Conservation (phyloP, 2,329 filamentous ascomycete genomes). For the Phaeosphaeria sp. region DNA sequence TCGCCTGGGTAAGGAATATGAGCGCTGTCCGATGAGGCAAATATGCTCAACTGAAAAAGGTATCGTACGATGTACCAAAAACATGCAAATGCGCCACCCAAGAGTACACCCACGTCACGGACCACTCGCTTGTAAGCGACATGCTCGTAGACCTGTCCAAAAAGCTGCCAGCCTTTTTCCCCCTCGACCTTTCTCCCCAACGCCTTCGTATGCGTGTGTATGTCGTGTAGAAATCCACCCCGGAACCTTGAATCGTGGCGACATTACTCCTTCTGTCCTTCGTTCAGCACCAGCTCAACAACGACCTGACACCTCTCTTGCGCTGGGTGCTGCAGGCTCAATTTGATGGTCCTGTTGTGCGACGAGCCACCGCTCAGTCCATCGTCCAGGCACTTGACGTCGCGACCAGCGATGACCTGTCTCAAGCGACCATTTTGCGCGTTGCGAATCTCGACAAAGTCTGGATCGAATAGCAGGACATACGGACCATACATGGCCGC, state of each 20-base stretch:
- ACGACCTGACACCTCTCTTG: slow-evolving; percentile 84
- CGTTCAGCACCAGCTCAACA: slow-evolving; percentile 90
- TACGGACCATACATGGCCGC: slow-evolving; percentile 93
- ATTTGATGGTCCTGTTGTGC: slow-evolving; percentile 79
- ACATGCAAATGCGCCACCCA: slow-evolving; percentile 6
- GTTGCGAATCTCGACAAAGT: slow-evolving; percentile 97
- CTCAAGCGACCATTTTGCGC: slow-evolving; percentile 92
- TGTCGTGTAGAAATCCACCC: background rate
- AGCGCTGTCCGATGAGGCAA: background rate
- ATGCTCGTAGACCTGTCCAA: background rate
- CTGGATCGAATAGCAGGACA: slow-evolving; percentile 89
- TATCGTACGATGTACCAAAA: slow-evolving; percentile 2
- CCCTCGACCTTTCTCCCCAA: background rate
- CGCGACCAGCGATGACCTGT: slow-evolving; percentile 91
- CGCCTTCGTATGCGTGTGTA: background rate
- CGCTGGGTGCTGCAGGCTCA: slow-evolving; percentile 94
- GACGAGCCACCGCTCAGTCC: slow-evolving; percentile 45
- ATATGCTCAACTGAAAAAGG: background rate
- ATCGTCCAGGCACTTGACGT: slow-evolving; percentile 90
- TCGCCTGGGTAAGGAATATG: background rate
- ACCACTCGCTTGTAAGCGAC: background rate
- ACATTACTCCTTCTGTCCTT: slow-evolving; percentile 70
- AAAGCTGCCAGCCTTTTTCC: background rate
- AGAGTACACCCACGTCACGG: background rate
- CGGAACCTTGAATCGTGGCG: background rate